Percentiles rank a stretch among this genome's conserved stretches.
phyloP scores from a whole-genome alignment of 306 rosid species.

The Canavalia gladiata region DNA sequence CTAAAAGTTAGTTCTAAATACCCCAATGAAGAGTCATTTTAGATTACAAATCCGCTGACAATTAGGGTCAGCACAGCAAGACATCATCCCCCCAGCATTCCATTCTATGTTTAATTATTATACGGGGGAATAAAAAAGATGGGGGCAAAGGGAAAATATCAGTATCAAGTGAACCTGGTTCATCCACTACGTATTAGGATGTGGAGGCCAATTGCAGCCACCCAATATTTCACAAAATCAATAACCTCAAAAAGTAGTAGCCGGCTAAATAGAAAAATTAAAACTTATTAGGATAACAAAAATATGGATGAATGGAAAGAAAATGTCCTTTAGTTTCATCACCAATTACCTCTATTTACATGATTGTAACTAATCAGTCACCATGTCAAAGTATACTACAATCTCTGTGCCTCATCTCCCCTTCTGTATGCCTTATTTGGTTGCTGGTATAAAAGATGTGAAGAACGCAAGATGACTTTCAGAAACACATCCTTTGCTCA shows the following conservation, averaged over 20 bases:
- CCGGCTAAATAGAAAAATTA: neutral
- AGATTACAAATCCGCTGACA: neutral
- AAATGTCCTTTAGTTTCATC: conserved; percentile 55
- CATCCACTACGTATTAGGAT: conserved; percentile 7
- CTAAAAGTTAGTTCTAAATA: too few relatives aligned
- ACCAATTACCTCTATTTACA: conserved; percentile 85
- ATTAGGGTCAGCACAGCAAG: too few relatives aligned
- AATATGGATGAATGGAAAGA: conserved; percentile 74
- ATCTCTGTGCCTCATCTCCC: conserved; percentile 48
- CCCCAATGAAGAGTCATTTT: neutral
- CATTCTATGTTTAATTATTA: neutral
- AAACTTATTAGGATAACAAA: conserved; percentile 36
- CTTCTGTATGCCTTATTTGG: conserved; percentile 59
- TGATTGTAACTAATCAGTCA: conserved; percentile 56
- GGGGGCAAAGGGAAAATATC: neutral
- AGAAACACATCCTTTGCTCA: conserved; percentile 44
- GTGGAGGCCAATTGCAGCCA: conserved; percentile 53
- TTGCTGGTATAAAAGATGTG: conserved; percentile 53
- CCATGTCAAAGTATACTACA: conserved; percentile 63
- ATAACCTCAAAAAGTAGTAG: conserved; percentile 39
- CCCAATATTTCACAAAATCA: conserved; percentile 37
- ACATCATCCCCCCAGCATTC: neutral
- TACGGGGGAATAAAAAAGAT: neutral
- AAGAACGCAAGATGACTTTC: conserved; percentile 52
- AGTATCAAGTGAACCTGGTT: neutral